Percentiles rank a stretch among this genome's conserved stretches.
phyloP scores from a whole-genome alignment of 2,329 filamentous ascomycete genomes.

The Fusarium sp. region DNA sequence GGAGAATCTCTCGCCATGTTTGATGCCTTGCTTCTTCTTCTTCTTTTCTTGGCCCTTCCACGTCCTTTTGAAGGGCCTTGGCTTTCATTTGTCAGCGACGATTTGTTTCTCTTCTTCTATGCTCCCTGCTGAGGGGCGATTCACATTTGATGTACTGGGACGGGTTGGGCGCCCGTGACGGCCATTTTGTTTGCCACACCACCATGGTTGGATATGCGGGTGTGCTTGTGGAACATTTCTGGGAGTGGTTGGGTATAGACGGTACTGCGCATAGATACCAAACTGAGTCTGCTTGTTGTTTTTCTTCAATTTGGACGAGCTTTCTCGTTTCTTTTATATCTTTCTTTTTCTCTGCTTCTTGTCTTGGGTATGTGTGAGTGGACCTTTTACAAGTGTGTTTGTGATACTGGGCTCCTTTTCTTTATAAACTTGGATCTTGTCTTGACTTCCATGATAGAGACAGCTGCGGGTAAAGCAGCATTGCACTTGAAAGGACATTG shows the following conservation, averaged over 20 bases:
- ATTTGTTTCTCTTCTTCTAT: conserved; percentile 6
- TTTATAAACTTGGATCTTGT: not conserved
- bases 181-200: conserved; percentile 24
- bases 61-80: conserved; percentile 3
- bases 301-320: not conserved
- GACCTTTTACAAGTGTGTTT: not conserved
- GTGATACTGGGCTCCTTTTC: not conserved
- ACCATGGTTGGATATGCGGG: conserved; percentile 12
- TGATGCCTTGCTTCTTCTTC: conserved; percentile 13
- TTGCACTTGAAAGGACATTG: not conserved
- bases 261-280: conserved; percentile 45
- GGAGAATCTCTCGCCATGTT: conserved; percentile 8
- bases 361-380: not conserved
- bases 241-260: conserved; percentile 40
- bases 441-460: not conserved
- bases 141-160: conserved; percentile 18
- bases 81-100: conserved; percentile 23
- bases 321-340: not conserved
- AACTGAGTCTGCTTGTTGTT: conserved; percentile 32
- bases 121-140: not conserved
- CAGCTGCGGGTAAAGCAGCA: not conserved
- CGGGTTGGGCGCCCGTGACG: conserved; percentile 24
- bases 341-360: not conserved
- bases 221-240: conserved; percentile 20
- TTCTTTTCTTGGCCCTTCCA: conserved; percentile 5